Evolutionary conservation across 345 rosid species (phyloP).

Genomic region (Barbarea vulgaris): DNA sequence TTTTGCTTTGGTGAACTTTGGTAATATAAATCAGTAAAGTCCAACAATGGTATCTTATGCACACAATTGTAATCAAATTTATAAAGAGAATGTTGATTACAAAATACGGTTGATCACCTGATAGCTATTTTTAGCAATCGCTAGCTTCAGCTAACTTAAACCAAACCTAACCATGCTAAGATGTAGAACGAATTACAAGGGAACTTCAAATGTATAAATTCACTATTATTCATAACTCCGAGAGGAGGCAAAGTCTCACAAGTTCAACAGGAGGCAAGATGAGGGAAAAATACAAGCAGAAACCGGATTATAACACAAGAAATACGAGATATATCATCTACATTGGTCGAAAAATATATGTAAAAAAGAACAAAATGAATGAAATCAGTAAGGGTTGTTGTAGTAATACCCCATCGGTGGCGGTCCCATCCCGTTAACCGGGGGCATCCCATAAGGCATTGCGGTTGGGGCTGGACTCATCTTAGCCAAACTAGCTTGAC

Average conservation of each 20-base stretch:
- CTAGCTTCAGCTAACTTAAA: constrained; percentile 8
- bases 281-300: constrained; percentile 20
- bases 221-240: constrained; percentile 30
- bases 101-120: neutral
- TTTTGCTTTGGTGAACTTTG: constrained; percentile 1
- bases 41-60: neutral
- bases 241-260: constrained; percentile 25
- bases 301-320: constrained; percentile 28
- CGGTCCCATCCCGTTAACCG: constrained; percentile 39
- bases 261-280: constrained; percentile 5
- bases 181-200: neutral
- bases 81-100: neutral
- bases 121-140: neutral
- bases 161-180: constrained; percentile 10
- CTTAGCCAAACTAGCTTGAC: constrained; percentile 66
- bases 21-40: neutral
- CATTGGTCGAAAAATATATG: constrained; percentile 32
- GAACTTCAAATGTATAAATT: neutral
- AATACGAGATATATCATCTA: constrained; percentile 9
- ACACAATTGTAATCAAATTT: neutral
- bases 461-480: constrained; percentile 45
- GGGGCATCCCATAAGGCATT: constrained; percentile 77
- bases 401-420: constrained; percentile 56
- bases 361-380: constrained; percentile 30
- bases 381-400: constrained; percentile 40